Percentiles rank a stretch among this genome's conserved stretches.
These are phyloP conservation scores for Citropsis articulata DNA, from an alignment of 345 rosid species.

Conservation along the genomic window DNA sequence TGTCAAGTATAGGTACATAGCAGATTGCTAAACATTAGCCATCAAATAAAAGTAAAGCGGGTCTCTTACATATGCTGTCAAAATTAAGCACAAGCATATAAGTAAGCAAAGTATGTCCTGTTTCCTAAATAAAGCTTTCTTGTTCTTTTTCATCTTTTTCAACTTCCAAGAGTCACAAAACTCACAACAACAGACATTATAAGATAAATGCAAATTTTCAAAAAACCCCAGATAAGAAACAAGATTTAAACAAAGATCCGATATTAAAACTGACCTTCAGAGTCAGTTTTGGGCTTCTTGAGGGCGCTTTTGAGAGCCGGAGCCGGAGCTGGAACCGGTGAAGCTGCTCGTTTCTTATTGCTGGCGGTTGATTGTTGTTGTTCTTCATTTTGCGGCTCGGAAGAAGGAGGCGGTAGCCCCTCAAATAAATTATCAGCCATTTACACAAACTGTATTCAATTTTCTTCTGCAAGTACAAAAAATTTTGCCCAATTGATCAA, in stretches of 20 bases:
- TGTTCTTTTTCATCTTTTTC: not conserved
- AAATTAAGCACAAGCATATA: not conserved
- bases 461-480: not conserved
- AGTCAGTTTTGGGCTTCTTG: conserved; percentile 57
- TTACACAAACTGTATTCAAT: not conserved
- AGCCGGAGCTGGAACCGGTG: conserved; percentile 34
- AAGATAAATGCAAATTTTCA: not conserved
- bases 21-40: not conserved
- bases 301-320: conserved; percentile 76
- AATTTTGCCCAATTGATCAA: not conserved
- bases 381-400: conserved; percentile 24
- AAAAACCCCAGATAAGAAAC: not conserved
- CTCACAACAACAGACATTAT: not conserved
- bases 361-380: conserved; percentile 4
- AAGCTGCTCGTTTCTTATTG: conserved; percentile 23
- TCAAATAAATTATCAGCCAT: conserved; percentile 75
- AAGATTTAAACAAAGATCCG: not conserved
- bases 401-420: conserved; percentile 91
- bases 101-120: not conserved
- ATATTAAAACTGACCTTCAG: conserved; percentile 19
- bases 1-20: not conserved
- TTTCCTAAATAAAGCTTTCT: not conserved
- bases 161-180: not conserved
- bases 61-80: not conserved
- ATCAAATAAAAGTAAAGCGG: not conserved